A percentile compares a stretch with the other conserved stretches of the same genome.
Evolutionary conservation across 495 filamentous ascomycete species (phyloP).

Genomic region (Staphylotrichum longicolle): DNA sequence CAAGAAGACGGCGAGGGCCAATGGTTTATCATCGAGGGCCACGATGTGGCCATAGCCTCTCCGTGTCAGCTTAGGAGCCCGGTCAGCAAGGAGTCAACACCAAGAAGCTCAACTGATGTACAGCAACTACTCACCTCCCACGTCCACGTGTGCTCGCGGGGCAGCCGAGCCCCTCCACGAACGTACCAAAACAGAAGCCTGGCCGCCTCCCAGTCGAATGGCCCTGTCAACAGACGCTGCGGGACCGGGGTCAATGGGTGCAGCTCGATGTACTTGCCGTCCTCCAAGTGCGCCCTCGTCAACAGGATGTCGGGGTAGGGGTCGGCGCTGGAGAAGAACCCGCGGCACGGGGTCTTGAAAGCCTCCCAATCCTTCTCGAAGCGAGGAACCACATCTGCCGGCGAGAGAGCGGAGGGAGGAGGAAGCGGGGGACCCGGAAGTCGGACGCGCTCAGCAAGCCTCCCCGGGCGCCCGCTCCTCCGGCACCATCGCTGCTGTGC

Average conservation of each 20-base stretch:
- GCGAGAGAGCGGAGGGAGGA: not conserved
- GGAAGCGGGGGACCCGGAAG: not conserved
- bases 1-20: conserved; percentile 10
- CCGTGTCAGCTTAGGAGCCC: conserved; percentile 12
- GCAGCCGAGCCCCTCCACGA: conserved; percentile 31
- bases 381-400: not conserved
- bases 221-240: conserved; percentile 31
- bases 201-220: conserved; percentile 27
- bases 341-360: conserved; percentile 2
- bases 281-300: not conserved
- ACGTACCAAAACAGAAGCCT: conserved; percentile 42
- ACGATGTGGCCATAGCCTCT: conserved; percentile 24
- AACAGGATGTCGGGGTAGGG: not conserved
- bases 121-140: conserved; percentile 36
- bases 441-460: conserved; percentile 4
- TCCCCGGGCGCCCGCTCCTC: conserved; percentile 13
- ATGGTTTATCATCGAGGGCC: conserved; percentile 1
- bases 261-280: conserved; percentile 27
- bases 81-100: not conserved
- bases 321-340: not conserved
- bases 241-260: conserved; percentile 36
- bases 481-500: conserved; percentile 34
- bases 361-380: conserved; percentile 25
- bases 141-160: conserved; percentile 32
- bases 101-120: not conserved